phyloP scores from a whole-genome alignment of 305 asterid genomes.

The Fraxinus baroniana region DNA sequence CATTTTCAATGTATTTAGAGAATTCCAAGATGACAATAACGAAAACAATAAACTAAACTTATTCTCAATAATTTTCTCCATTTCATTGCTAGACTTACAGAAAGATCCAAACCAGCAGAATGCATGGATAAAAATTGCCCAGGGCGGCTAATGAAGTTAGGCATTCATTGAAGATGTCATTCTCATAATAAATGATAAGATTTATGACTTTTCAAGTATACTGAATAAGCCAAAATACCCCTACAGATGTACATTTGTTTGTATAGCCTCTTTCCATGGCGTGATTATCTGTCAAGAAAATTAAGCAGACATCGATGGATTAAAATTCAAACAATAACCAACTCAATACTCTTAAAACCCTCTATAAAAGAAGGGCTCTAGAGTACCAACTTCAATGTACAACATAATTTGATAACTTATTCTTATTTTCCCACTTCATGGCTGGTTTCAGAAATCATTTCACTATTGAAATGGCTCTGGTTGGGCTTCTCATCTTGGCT shows the following conservation, averaged over 20 bases:
- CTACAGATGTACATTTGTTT: not conserved
- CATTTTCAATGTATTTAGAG: not conserved
- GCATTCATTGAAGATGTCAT: not conserved
- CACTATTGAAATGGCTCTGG: constrained; percentile 21
- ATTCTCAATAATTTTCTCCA: not conserved
- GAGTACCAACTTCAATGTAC: not conserved
- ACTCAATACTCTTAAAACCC: not conserved
- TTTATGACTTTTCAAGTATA: not conserved
- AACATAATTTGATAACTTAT: not conserved
- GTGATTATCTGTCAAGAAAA: not conserved
- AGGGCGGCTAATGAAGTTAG: not conserved
- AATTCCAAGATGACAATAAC: not conserved
- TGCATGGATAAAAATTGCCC: not conserved
- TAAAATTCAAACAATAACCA: not conserved
- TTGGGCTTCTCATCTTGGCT: constrained; percentile 38
- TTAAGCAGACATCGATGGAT: not conserved
- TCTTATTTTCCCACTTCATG: constrained; percentile 10
- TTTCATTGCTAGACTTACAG: not conserved
- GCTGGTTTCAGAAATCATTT: constrained; percentile 14
- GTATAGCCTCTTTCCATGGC: not conserved
- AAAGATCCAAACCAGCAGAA: not conserved
- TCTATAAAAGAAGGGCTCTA: not conserved
- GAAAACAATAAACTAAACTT: no score
- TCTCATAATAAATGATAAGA: not conserved
- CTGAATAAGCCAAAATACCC: not conserved